Evolutionary conservation across 495 filamentous ascomycete species (phyloP), one percentile per base, ranked within the genome.

Genomic region (Choiromyces venosus): DNA sequence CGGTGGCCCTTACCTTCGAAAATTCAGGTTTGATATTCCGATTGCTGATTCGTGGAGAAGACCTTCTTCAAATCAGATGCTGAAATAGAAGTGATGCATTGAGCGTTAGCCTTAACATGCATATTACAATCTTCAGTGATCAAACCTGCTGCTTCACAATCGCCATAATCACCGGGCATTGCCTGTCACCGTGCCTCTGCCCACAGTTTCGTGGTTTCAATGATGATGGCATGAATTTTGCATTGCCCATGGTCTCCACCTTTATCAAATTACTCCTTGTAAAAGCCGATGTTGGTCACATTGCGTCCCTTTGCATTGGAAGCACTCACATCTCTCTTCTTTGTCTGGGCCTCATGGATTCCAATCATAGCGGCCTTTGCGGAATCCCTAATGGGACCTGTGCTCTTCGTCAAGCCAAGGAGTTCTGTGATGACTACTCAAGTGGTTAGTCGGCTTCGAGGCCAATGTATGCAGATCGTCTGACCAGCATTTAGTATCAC

Each of bases 211-310:
- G n/a, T n/a, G n/a, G n/a, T 80, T 21, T 70, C 67, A 29, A 81
- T 80, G 19, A 81, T 81, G 16, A 80, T 72, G 39, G 80, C 79
- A n/a, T 81, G 78, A 38, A 78, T 80, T n/a, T 78, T 80, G 10
- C 68, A 66, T 5, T 70, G 65, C 4, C 71, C 72, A 12, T 76
- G 75, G n/a, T 78, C 71, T 9, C 75, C 74, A 44, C 78, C 38
- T 19, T 66, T 69, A 35, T 67, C 72, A n/a, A 81, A 56, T 35
- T 78, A 72, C 36, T 81, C 79, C 46, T 71, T 73, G n/a, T n/a
- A n/a, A n/a, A n/a, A n/a, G n/a, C n/a, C n/a, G n/a, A n/a, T n/a
- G n/a, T n/a, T n/a, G n/a, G 75, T 78, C 4, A 80, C 66, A 37
- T 78, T 73, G 56, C 68, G 75, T 4, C 76, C 76, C 64, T 78